A percentile compares a stretch with the other conserved stretches of the same genome.
These are phyloP conservation scores for Entomortierella parvispora DNA, from an alignment of 192 early-diverging fungal species.

Conservation along the genomic window DNA sequence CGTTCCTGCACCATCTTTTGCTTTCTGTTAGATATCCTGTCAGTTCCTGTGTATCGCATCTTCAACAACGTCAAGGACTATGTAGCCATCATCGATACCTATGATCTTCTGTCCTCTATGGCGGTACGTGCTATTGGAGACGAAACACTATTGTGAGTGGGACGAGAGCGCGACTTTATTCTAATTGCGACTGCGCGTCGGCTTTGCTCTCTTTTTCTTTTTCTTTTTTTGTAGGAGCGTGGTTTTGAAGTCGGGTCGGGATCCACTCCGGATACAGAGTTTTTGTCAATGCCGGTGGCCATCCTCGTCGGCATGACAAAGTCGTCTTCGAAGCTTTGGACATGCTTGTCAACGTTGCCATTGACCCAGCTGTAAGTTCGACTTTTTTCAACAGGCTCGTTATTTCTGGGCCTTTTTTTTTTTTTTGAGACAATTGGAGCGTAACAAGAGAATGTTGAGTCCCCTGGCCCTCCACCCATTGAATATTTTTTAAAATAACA, in stretches of 20 bases:
- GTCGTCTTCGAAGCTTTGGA: constrained; percentile 47
- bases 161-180: not conserved
- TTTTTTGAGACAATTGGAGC: not conserved
- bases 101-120: constrained; percentile 58
- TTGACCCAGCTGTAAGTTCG: constrained; percentile 39
- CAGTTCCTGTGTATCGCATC: constrained; percentile 63
- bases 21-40: constrained; percentile 55
- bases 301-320: constrained; percentile 51
- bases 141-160: not conserved
- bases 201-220: constrained; percentile 7
- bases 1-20: not conserved
- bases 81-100: constrained; percentile 61
- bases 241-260: constrained; percentile 27
- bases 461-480: too few species aligned
- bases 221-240: constrained; percentile 17
- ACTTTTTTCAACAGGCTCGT: too few species aligned
- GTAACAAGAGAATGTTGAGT: not conserved
- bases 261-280: constrained; percentile 19
- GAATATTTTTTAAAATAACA: constrained; percentile 7
- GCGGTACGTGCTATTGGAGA: constrained; percentile 28
- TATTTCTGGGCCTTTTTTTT: constrained; percentile 4
- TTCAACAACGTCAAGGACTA: constrained; percentile 53
- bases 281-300: constrained; percentile 43
- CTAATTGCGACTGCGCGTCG: not conserved
- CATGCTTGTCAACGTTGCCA: constrained; percentile 31